These are phyloP conservation scores for Metschnikowia borealis DNA, from an alignment of 805 yeast species.

Conservation along the genomic window DNA sequence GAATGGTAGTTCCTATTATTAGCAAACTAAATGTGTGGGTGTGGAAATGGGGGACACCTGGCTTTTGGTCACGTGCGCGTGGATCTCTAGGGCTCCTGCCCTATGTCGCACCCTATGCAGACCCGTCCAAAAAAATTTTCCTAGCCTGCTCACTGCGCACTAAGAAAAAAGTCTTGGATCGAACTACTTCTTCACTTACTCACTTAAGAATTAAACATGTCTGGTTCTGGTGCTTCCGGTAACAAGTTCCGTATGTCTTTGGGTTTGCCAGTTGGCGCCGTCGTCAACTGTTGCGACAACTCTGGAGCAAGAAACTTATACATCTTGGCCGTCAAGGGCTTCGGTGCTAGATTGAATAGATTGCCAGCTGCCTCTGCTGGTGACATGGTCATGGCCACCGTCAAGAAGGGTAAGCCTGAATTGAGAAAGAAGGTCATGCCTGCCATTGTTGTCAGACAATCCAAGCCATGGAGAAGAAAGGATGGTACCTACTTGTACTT, in stretches of 20 bases:
- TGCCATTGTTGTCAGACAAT: constrained; percentile 98
- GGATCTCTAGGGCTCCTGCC: constrained; percentile 13
- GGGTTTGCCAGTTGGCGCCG: constrained; percentile 99
- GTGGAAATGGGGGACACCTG: too few species aligned
- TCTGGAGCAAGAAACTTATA: constrained; percentile 99
- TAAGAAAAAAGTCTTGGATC: constrained; percentile 11
- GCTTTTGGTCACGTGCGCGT: constrained; percentile 11
- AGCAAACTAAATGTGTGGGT: too few species aligned
- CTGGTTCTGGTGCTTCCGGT: constrained; percentile 97
- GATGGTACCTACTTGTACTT: constrained; percentile 99
- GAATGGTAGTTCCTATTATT: too few species aligned
- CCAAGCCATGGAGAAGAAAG: constrained; percentile 99
- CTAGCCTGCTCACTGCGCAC: constrained; percentile 18
- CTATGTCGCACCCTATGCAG: constrained; percentile 10
- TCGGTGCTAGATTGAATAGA: constrained; percentile 99
- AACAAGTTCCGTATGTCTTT: constrained; percentile 99
- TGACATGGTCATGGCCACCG: constrained; percentile 99
- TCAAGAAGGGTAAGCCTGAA: constrained; percentile 99
- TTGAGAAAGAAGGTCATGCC: constrained; percentile 99
- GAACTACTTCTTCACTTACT: constrained; percentile 16
- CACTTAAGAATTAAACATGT: constrained; percentile 48
- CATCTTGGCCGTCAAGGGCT: constrained; percentile 98
- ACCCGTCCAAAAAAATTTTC: constrained; percentile 20
- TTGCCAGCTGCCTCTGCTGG: constrained; percentile 99
- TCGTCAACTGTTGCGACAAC: constrained; percentile 99